A percentile compares a stretch with the other conserved stretches of the same genome.
Conservation (phyloP, 805 yeast genomes). For the Candida takata region DNA sequence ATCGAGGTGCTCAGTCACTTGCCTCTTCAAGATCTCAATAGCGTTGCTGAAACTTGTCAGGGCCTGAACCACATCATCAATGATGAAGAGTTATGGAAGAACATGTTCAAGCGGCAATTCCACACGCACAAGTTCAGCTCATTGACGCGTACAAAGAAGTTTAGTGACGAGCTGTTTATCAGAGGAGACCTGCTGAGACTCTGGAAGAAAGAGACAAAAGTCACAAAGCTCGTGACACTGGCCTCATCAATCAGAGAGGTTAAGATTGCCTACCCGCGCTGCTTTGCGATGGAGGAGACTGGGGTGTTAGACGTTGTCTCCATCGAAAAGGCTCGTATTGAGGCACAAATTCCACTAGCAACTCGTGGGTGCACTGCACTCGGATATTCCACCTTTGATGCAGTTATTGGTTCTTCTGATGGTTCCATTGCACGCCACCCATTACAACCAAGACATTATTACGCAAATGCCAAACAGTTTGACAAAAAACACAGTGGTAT, state of each 20-base stretch:
- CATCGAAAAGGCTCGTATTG: slow-evolving; percentile 11
- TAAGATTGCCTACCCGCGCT: slow-evolving; percentile 14
- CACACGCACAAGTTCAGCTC: slow-evolving; percentile 30
- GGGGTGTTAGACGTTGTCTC: slow-evolving; percentile 13
- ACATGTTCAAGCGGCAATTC: slow-evolving; percentile 26
- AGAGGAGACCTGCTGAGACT: slow-evolving; percentile 20
- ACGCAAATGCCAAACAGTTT: slow-evolving; percentile 9
- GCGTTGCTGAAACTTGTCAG: slow-evolving; percentile 26
- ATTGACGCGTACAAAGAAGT: slow-evolving; percentile 27
- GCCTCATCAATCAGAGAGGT: slow-evolving; percentile 6
- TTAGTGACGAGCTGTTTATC: slow-evolving; percentile 28
- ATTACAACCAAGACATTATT: slow-evolving; percentile 12
- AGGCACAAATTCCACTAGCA: slow-evolving; percentile 1
- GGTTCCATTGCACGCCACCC: slow-evolving; percentile 15
- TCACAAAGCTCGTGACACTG: slow-evolving; percentile 7
- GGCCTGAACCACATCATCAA: slow-evolving; percentile 25
- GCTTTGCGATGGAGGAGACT: slow-evolving; percentile 12
- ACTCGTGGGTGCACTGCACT: slow-evolving; percentile 13
- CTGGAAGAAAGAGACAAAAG: slow-evolving; percentile 15
- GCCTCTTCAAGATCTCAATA: slow-evolving; percentile 29
- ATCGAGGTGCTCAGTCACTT: slow-evolving; percentile 30
- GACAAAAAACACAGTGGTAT: slow-evolving; percentile 4
- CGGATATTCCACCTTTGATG: slow-evolving; percentile 8
- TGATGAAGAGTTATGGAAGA: slow-evolving; percentile 38
- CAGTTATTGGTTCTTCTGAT: slow-evolving; percentile 16